Base-by-base conservation (phyloP, 2,329 filamentous ascomycete species). In the Curvularia sp. region DNA sequence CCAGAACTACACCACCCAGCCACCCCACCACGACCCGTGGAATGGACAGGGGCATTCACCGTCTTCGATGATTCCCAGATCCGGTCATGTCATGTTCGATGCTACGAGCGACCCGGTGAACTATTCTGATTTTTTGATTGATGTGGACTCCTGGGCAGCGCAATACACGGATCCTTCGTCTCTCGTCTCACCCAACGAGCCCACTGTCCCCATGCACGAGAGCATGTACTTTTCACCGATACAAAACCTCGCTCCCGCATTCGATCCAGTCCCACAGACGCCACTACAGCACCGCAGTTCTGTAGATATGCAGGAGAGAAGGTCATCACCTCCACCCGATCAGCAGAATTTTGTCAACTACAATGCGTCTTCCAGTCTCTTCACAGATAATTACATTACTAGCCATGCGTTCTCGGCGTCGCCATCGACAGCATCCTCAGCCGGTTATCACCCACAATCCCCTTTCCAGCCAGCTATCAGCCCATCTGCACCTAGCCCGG, bases 11-110 rank as follows among this genome's bases (percentile, higher is more conserved):
- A 66, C 69, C 3, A 61, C 49, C 26, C 72, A 75, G 26, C 60
- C 65, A 33, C 53, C 65, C 31, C 68, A 63, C 22, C 70, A 74
- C 30, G 72, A 71, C 39, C 71, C 73, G 41, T 77, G 75, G 75
- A 75, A 59, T 47, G 64, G 69, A 35, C 65, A 74, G 61, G 65
- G 64, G 9, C 73, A 71, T 43, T 64, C 62, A 18, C 66, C 70
- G 33, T 74, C 69, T 43, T 62, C 65, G 3, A 68, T 67, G 57
- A 52, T 66, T 10, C 71, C 73, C n/a, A 66, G 62, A 35, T 64
- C 71, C n/a, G 69, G 68, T 20, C 60, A 67, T 47, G 64, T 65
- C 18, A 57, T 74, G 35, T 75, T 75, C 53, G 75, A 75, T 39
- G 67, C 74, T 9, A 61, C 49, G n/a, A 71, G 71, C 15, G 72